phyloP scores from a whole-genome alignment of 1,284 basidiomycete genomes.

The Cutaneotrichosporon cutaneum region DNA sequence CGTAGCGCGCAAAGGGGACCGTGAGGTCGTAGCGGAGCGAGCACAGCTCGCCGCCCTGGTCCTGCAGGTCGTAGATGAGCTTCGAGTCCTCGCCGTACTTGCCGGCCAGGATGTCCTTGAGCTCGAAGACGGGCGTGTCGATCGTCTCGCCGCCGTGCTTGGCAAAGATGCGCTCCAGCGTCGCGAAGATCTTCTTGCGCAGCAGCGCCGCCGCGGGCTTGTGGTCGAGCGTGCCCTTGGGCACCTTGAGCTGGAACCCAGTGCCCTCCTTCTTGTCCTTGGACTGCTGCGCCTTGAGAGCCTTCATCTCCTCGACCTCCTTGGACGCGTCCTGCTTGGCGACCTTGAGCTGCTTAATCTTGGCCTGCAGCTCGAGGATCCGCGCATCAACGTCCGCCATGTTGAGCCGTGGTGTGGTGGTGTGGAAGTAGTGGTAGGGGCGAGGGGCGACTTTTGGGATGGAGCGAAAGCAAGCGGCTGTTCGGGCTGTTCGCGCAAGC shows the following conservation, averaged over 20 bases:
- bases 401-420: slow-evolving; percentile 3
- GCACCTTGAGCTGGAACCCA: slow-evolving; percentile 40
- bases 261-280: slow-evolving; percentile 54
- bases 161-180: slow-evolving; percentile 84
- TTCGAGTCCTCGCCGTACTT: slow-evolving; percentile 98
- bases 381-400: slow-evolving; percentile 30
- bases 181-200: slow-evolving; percentile 83
- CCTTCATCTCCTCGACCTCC: slow-evolving; percentile 51
- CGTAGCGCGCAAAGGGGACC: slow-evolving; percentile 90
- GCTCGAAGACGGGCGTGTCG: slow-evolving; percentile 97
- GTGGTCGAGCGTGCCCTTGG: slow-evolving; percentile 91
- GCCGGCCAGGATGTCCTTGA: slow-evolving; percentile 90
- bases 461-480: not conserved
- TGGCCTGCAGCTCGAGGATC: slow-evolving; percentile 46
- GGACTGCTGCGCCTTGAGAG: slow-evolving; percentile 41
- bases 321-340: slow-evolving; percentile 48
- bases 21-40: slow-evolving; percentile 95
- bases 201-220: slow-evolving; percentile 92
- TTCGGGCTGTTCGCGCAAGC: slow-evolving; percentile 18
- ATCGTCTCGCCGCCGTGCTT: slow-evolving; percentile 88
- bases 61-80: slow-evolving; percentile 95
- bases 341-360: slow-evolving; percentile 51
- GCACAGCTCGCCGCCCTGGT: slow-evolving; percentile 98
- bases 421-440: slow-evolving; percentile 4
- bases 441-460: not conserved